Base-by-base conservation (phyloP, 2,329 filamentous ascomycete species). In the Trichoderma citrinoviride region DNA sequence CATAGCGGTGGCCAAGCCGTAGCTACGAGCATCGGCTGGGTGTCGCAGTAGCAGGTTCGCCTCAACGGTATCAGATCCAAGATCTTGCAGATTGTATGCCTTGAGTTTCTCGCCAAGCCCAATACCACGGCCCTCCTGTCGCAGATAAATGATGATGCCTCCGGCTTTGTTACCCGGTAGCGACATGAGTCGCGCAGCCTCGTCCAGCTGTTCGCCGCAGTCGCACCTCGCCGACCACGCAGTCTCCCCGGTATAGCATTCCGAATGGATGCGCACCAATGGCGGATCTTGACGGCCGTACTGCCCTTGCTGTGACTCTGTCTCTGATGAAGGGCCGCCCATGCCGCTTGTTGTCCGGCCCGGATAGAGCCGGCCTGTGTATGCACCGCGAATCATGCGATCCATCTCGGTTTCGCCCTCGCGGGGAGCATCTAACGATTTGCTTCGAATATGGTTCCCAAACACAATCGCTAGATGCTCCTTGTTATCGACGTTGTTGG, bases 401-500 rank as follows among this genome's bases (percentile, higher is more conserved):
- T 95, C 91, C 81, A 91, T 86, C 77, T 96, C 91, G 1, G 91
- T 93, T 80, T 96, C 92, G 8, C 90, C 91, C 19, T 88, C 85
- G 27, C 89, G 80, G 49, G 85, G 84, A 15, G 87, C 87, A 75
- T 95, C 90, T 8, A 96, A 81, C 61, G 85, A 87, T 77, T 83
- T 76, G 80, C 87, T 87, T 75, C 95, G 85, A 70, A 98, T 97
- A 54, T 88, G 83, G 66, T 89, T 88, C 2, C 95, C 95, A 77
- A 99, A 99, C 0, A 99, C 95, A 73, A 99, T 98, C 19, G 95
- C 95, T 58, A 99, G 80, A 75, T 99, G 95, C 74, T 99, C 95
- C 78, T 99, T 99, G 69, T 89, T 91, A 77, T 99, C 95, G 7
- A 92, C 87, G 71, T 91, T 91, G 78, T 99, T 99, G 68, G 89